phyloP scores from a whole-genome alignment of 1,284 basidiomycete species.

The Pascua sp. region DNA sequence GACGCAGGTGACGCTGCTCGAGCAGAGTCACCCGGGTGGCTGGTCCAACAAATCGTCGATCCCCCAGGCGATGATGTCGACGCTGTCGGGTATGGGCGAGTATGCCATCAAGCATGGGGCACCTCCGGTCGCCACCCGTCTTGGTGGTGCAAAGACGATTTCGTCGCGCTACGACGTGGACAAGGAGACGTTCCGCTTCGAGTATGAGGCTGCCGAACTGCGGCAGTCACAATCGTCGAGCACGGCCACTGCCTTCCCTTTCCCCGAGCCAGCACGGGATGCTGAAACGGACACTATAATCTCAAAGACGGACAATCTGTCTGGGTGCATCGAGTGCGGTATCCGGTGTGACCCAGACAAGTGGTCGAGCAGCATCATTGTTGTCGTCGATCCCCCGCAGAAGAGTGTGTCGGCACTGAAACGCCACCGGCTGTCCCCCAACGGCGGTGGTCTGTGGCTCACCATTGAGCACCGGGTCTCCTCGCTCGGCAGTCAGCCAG shows the following conservation, averaged over 20 bases:
- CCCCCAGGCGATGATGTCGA: conserved; percentile 82
- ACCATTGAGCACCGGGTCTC: conserved; percentile 83
- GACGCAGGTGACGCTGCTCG: conserved; percentile 86
- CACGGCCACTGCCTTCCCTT: conserved; percentile 40
- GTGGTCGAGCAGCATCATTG: conserved; percentile 82
- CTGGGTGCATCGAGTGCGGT: conserved; percentile 73
- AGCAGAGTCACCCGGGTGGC: conserved; percentile 95
- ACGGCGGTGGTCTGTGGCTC: conserved; percentile 94
- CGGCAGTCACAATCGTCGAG: conserved; percentile 53
- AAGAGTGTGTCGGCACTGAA: conserved; percentile 76
- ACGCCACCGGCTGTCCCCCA: conserved; percentile 78
- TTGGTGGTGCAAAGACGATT: conserved; percentile 71
- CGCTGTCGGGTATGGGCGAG: conserved; percentile 84
- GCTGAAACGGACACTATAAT: conserved; percentile 3
- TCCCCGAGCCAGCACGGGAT: not conserved
- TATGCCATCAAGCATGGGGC: conserved; percentile 93
- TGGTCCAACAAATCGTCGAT: conserved; percentile 95
- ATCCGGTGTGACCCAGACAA: conserved; percentile 89
- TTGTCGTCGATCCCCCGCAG: conserved; percentile 92
- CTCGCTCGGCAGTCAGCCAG: conserved; percentile 69
- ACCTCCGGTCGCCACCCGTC: conserved; percentile 79
- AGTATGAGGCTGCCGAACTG: conserved; percentile 70
- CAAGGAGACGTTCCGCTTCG: conserved; percentile 72
- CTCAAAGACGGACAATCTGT: not conserved
- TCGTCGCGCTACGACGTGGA: conserved; percentile 83